phyloP scores from a whole-genome alignment of 306 rosid genomes.

The Boehmeria nivea region DNA sequence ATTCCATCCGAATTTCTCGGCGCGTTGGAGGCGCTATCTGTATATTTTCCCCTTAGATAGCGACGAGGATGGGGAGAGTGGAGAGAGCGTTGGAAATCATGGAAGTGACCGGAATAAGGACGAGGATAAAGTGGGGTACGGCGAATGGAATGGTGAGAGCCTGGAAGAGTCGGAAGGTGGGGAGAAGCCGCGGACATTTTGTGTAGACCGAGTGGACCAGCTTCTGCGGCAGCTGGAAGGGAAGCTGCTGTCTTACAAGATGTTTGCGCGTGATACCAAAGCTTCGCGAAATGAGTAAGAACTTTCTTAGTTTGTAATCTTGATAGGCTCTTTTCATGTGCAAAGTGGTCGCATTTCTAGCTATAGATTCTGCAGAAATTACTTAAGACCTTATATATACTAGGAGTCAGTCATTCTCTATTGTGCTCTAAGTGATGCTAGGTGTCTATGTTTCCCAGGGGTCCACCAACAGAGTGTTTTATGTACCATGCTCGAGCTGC shows the following conservation, averaged over 20 bases:
- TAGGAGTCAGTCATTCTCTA: background rate
- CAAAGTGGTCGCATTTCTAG: no score
- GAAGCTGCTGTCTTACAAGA: conserved; percentile 75
- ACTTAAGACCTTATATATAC: no score
- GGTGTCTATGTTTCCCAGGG: conserved; percentile 54
- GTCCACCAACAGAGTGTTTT: conserved; percentile 96
- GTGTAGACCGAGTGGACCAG: conserved; percentile 57
- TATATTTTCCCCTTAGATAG: conserved; percentile 71
- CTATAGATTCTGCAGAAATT: no score
- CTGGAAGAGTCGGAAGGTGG: conserved; percentile 31
- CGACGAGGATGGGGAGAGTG: conserved; percentile 35
- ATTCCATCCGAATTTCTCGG: conserved; percentile 94
- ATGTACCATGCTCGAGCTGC: conserved; percentile 80
- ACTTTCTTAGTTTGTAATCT: no score
- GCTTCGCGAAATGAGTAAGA: conserved; percentile 92
- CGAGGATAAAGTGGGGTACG: conserved; percentile 19
- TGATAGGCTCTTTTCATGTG: no score
- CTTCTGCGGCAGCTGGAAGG: conserved; percentile 78
- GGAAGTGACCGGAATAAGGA: conserved; percentile 21
- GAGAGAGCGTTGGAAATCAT: conserved; percentile 24
- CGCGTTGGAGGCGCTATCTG: conserved; percentile 89
- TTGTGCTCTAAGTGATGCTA: conserved; percentile 27
- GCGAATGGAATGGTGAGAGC: conserved; percentile 9
- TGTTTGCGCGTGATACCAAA: conserved; percentile 97
- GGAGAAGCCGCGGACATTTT: conserved; percentile 46